Evolutionary conservation across 1,284 basidiomycete species (phyloP).

Genomic region (Vanrija humicola): DNA sequence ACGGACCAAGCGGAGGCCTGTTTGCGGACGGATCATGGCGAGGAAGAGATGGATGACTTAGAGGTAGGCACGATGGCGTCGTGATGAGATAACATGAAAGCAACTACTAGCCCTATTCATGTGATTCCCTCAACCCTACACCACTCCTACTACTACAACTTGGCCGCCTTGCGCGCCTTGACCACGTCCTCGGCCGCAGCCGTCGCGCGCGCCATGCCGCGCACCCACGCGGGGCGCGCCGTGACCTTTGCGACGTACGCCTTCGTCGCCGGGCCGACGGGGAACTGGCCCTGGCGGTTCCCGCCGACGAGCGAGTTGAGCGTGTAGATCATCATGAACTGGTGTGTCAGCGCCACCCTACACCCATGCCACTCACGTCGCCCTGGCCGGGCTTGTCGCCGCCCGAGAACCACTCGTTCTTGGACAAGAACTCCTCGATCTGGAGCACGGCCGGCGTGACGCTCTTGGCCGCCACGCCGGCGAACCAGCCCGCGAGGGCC

Average conservation of each 20-base stretch:
- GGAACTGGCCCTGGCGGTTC: conserved; percentile 17
- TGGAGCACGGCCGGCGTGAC: conserved; percentile 16
- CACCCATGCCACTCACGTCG: conserved; percentile 28
- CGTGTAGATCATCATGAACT: conserved; percentile 41
- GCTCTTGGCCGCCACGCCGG: conserved; percentile 1
- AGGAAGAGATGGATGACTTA: too few relatives aligned
- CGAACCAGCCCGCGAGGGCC: background rate
- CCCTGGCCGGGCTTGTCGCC: conserved; percentile 32
- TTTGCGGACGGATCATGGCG: too few relatives aligned
- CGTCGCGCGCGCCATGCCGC: conserved; percentile 22
- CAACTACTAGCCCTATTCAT: too few relatives aligned
- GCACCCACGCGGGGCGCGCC: conserved; percentile 13
- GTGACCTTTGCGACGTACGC: conserved; percentile 25
- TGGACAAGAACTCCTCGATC: conserved; percentile 29
- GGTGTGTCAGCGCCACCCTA: background rate
- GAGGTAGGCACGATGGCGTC: too few relatives aligned
- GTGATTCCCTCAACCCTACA: too few relatives aligned
- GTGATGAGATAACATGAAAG: too few relatives aligned
- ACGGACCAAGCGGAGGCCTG: too few relatives aligned
- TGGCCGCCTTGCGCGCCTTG: conserved; percentile 21
- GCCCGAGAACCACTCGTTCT: conserved; percentile 31
- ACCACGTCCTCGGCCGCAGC: conserved; percentile 22
- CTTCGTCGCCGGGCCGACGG: conserved; percentile 20
- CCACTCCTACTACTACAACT: background rate
- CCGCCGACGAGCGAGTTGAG: conserved; percentile 25